Conservation (phyloP, 371 early-diverging fungal genomes). For the Mucor plumbeus region DNA sequence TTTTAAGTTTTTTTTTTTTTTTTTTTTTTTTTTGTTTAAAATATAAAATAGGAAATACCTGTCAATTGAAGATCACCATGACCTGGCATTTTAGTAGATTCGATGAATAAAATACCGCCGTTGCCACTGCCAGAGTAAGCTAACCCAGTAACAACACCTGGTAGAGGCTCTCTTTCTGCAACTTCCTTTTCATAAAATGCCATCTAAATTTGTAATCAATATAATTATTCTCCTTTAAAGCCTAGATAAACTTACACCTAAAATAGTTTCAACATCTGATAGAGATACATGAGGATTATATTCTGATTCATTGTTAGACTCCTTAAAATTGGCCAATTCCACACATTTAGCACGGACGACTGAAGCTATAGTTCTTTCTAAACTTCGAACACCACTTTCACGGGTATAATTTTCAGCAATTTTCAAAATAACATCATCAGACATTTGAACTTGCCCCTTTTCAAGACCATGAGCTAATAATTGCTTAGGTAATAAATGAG, state of each 20-base stretch:
- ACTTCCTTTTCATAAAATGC: constrained; percentile 65
- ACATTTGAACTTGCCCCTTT: constrained; percentile 47
- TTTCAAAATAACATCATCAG: constrained; percentile 61
- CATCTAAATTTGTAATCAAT: constrained; percentile 20
- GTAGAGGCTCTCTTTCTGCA: constrained; percentile 63
- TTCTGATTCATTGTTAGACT: constrained; percentile 29
- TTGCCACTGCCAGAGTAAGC: constrained; percentile 81
- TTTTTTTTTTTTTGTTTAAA: no score
- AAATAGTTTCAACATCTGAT: constrained; percentile 59
- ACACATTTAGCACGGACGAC: constrained; percentile 80
- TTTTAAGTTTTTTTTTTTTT: no score
- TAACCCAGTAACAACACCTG: constrained; percentile 86
- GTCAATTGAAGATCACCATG: constrained; percentile 62
- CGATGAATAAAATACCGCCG: constrained; percentile 84
- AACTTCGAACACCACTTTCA: constrained; percentile 82
- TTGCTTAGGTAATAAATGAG: constrained; percentile 74
- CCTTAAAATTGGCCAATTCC: constrained; percentile 55
- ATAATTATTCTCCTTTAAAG: neutral
- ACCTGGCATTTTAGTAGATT: constrained; percentile 79
- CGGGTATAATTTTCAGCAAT: constrained; percentile 81
- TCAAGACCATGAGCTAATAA: constrained; percentile 68
- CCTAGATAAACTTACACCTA: constrained; percentile 57
- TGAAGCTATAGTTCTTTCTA: constrained; percentile 77
- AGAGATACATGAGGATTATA: constrained; percentile 21
- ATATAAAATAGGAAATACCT: neutral